Conservation (phyloP, 352 stramenopile genomes). For the Globisporangium lucens region DNA sequence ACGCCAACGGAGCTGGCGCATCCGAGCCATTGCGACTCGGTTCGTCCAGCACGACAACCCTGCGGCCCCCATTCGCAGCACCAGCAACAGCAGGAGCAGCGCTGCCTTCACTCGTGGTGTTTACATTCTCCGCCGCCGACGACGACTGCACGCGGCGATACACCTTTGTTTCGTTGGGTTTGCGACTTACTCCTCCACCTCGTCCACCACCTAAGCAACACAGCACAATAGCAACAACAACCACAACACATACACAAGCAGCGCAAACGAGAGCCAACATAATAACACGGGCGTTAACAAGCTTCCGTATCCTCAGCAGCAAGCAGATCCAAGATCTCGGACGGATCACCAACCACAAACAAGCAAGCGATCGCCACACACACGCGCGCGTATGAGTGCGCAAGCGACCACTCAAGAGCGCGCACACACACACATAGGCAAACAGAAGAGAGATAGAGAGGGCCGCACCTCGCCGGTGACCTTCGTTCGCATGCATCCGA, state of each 20-base stretch:
- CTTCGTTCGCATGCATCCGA: conserved; percentile 27
- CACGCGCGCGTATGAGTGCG: not conserved
- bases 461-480: conserved; percentile 24
- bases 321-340: not conserved
- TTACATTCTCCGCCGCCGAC: conserved; percentile 3
- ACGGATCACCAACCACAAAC: not conserved
- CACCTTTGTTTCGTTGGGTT: not conserved
- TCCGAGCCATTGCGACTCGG: not conserved
- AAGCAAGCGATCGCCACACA: not conserved
- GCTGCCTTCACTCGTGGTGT: not conserved
- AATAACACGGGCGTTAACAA: not conserved
- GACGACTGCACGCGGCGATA: conserved; percentile 15
- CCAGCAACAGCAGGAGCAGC: not conserved
- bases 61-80: conserved; percentile 7
- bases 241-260: not conserved
- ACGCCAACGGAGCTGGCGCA: conserved; percentile 26
- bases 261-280: no score
- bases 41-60: conserved; percentile 13
- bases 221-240: not conserved
- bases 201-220: conserved; percentile 16
- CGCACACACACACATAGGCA: not conserved
- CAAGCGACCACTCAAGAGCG: not conserved
- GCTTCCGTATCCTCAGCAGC: not conserved
- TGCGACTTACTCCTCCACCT: conserved; percentile 12
- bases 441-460: not conserved